phyloP scores from a whole-genome alignment of 345 rosid genomes.

The Pistacia integerrima region DNA sequence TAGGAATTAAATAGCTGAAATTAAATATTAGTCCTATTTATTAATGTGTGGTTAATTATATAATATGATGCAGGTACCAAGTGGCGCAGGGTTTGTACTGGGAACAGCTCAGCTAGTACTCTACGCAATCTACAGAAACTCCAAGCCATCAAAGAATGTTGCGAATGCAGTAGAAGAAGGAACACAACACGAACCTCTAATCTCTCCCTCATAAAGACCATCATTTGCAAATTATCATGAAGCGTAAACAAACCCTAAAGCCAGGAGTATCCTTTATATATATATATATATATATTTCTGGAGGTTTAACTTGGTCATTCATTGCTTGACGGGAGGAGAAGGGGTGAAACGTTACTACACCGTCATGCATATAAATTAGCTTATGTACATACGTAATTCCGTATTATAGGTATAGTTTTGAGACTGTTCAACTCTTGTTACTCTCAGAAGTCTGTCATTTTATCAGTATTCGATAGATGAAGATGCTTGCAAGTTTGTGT shows the following conservation, averaged over 20 bases:
- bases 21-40: too few relatives aligned
- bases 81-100: conserved; percentile 58
- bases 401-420: not conserved
- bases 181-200: conserved; percentile 23
- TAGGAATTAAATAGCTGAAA: too few relatives aligned
- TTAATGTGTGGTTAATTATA: too few relatives aligned
- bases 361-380: too few relatives aligned
- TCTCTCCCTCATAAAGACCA: not conserved
- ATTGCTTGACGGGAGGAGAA: too few relatives aligned
- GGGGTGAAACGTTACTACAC: too few relatives aligned
- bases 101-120: conserved; percentile 62
- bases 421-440: not conserved
- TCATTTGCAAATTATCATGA: not conserved
- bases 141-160: conserved; percentile 22
- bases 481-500: not conserved
- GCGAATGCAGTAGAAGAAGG: conserved; percentile 36
- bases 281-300: too few relatives aligned
- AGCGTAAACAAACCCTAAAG: not conserved
- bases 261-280: too few relatives aligned
- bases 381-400: too few relatives aligned
- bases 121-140: conserved; percentile 56
- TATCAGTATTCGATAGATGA: not conserved
- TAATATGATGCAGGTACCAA: conserved; percentile 57
- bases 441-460: not conserved
- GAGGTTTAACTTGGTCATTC: too few relatives aligned